Conservation (phyloP, 1,284 basidiomycete species). For the Takashimella koratensis region DNA sequence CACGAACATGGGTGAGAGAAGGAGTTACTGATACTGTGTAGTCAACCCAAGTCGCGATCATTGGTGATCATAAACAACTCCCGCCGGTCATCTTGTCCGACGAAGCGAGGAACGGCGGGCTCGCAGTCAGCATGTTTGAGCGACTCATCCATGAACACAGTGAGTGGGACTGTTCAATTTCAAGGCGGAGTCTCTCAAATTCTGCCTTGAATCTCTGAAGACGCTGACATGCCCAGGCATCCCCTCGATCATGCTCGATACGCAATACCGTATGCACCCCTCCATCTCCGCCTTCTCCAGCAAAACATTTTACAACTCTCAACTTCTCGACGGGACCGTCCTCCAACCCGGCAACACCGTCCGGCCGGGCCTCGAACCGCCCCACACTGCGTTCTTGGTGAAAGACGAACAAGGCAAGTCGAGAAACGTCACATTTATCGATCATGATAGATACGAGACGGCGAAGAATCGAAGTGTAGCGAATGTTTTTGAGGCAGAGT, state of each 20-base stretch:
- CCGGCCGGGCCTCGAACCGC: conserved; percentile 57
- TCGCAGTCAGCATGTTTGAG: conserved; percentile 82
- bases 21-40: too few species aligned
- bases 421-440: conserved; percentile 64
- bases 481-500: conserved; percentile 69
- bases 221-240: conserved; percentile 49
- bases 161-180: too few species aligned
- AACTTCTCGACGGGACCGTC: conserved; percentile 69
- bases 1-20: too few species aligned
- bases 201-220: too few species aligned
- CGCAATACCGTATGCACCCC: conserved; percentile 95
- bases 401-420: conserved; percentile 12
- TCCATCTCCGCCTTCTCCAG: conserved; percentile 80
- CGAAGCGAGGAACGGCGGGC: conserved; percentile 65
- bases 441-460: conserved; percentile 67
- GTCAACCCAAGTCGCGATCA: conserved; percentile 78
- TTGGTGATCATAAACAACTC: conserved; percentile 96
- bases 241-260: conserved; percentile 82
- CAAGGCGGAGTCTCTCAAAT: too few species aligned
- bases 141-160: conserved; percentile 73
- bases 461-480: conserved; percentile 64
- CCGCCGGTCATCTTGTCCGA: conserved; percentile 78
- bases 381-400: conserved; percentile 52
- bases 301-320: conserved; percentile 70
- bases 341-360: conserved; percentile 57